These are phyloP conservation scores for Tetrahymena elliotti DNA, from an alignment of 73 alveolate genomes.

Conservation along the genomic window DNA sequence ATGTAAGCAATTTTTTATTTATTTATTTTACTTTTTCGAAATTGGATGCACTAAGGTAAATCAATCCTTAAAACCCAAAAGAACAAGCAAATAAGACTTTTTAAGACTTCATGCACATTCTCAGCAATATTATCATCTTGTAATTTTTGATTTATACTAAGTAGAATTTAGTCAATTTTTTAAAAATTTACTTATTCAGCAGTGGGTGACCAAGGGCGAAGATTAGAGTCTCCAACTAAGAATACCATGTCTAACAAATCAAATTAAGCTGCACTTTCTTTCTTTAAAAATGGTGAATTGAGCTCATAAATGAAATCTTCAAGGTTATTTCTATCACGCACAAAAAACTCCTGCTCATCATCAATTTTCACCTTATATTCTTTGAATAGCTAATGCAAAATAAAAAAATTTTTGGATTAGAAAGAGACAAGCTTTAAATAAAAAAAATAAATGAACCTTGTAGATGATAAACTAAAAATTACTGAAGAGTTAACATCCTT, in stretches of 20 bases:
- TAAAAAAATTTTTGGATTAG: background rate
- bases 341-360: conserved; percentile 20
- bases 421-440: background rate
- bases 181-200: conserved; percentile 35
- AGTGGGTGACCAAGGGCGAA: conserved; percentile 83
- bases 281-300: conserved; percentile 20
- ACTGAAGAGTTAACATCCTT: background rate
- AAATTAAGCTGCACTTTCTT: conserved; percentile 56
- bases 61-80: conserved; percentile 23
- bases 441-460: background rate
- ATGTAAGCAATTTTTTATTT: background rate
- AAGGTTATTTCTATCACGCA: conserved; percentile 13
- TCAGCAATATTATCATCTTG: conserved; percentile 6
- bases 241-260: conserved; percentile 77
- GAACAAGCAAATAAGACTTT: conserved; percentile 25
- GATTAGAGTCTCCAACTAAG: conserved; percentile 72
- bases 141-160: background rate
- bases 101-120: conserved; percentile 28
- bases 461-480: background rate
- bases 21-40: conserved; percentile 6
- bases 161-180: background rate
- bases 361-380: conserved; percentile 19
- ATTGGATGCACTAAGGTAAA: conserved; percentile 27
- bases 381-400: background rate
- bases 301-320: conserved; percentile 67